Conservation (phyloP, 2,329 filamentous ascomycete genomes). For the Juglanconis juglandina region DNA sequence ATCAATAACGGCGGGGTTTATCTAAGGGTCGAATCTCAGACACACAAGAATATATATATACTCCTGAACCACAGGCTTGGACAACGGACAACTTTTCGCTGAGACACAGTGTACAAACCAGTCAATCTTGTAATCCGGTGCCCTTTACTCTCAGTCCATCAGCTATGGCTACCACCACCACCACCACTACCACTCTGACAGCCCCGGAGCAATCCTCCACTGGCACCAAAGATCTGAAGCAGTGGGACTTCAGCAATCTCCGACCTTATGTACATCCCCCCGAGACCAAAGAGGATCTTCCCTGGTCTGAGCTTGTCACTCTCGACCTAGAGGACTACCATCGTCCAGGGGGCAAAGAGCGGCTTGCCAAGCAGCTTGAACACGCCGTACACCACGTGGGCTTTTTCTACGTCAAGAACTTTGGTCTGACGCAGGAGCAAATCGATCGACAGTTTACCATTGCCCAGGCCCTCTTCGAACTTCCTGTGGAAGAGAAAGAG, state of each 20-base stretch:
- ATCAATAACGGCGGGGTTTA: not conserved
- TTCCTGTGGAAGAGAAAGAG: constrained; percentile 56
- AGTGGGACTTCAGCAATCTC: constrained; percentile 27
- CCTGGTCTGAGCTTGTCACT: constrained; percentile 55
- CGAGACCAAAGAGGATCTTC: constrained; percentile 41
- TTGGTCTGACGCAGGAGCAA: constrained; percentile 57
- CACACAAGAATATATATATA: not conserved
- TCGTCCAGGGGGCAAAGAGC: constrained; percentile 50
- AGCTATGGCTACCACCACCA: constrained; percentile 15
- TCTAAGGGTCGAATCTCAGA: not conserved
- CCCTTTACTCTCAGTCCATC: not conserved
- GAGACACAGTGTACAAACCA: not conserved
- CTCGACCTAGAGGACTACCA: constrained; percentile 54
- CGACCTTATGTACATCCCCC: constrained; percentile 42
- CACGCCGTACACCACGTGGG: constrained; percentile 50
- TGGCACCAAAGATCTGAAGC: constrained; percentile 18
- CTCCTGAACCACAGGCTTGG: not conserved
- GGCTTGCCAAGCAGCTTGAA: constrained; percentile 50
- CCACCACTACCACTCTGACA: constrained; percentile 19
- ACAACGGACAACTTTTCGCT: not conserved
- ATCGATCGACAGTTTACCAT: constrained; percentile 60
- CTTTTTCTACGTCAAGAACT: constrained; percentile 64
- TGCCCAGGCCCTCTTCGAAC: constrained; percentile 53
- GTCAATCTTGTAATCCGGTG: not conserved
- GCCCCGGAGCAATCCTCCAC: not conserved